phyloP scores from a whole-genome alignment of 257 asterid species.

The Datura wrightii region DNA sequence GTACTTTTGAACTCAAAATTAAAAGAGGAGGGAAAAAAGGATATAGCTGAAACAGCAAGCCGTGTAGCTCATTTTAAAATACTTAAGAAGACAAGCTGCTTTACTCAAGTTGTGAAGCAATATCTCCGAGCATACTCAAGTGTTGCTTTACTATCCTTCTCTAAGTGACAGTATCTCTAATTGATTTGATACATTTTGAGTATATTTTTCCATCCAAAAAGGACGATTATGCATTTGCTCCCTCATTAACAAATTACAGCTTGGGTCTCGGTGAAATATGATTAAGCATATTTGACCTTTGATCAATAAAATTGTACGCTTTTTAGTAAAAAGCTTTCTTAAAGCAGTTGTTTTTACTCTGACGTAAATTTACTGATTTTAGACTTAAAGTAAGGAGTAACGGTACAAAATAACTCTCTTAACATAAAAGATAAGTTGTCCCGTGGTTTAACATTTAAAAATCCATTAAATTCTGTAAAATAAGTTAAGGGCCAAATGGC shows the following conservation, averaged over 20 bases:
- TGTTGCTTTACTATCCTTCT: background rate
- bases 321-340: no score
- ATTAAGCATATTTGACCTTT: no score
- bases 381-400: background rate
- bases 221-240: background rate
- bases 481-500: background rate
- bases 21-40: background rate
- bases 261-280: no score
- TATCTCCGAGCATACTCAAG: background rate
- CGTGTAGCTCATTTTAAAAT: background rate
- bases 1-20: background rate
- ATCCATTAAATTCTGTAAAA: background rate
- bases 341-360: no score
- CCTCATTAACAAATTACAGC: background rate
- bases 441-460: background rate
- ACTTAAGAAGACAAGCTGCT: conserved; percentile 1
- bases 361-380: no score
- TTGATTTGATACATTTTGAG: background rate
- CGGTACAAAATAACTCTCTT: background rate
- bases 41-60: background rate
- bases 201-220: background rate
- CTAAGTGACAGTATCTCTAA: background rate
- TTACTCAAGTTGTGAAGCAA: background rate
- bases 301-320: no score
- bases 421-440: background rate